These are phyloP conservation scores for Borealophlyctis nickersoniae DNA, from an alignment of 192 early-diverging fungal species.

Conservation along the genomic window DNA sequence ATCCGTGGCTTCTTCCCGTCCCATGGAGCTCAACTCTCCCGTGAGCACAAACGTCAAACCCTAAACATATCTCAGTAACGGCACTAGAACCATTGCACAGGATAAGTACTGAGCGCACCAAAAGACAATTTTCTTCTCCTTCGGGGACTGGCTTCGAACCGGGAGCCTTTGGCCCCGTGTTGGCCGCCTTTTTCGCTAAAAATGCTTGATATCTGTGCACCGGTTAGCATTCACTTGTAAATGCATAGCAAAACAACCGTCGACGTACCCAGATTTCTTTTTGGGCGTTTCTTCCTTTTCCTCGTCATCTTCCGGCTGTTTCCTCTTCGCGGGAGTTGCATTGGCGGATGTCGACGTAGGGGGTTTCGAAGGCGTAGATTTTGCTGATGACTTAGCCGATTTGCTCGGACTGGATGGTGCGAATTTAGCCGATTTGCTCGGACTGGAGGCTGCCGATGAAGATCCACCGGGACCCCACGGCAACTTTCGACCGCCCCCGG, in stretches of 20 bases:
- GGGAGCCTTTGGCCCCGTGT: slow-evolving; percentile 48
- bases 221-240: too few species aligned
- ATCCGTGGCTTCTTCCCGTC: slow-evolving; percentile 73
- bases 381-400: too few species aligned
- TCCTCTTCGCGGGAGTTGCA: slow-evolving; percentile 10
- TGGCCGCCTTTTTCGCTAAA: too few species aligned
- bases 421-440: too few species aligned
- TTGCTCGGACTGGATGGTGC: too few species aligned
- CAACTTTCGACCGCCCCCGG: too few species aligned
- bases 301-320: slow-evolving; percentile 5
- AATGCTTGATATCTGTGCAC: slow-evolving; percentile 4
- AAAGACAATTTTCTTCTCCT: slow-evolving; percentile 71
- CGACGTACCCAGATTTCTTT: slow-evolving; percentile 9
- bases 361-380: too few species aligned
- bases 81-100: too few species aligned
- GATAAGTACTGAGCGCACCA: too few species aligned
- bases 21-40: slow-evolving; percentile 77
- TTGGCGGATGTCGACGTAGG: too few species aligned
- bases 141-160: slow-evolving; percentile 70
- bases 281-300: slow-evolving; percentile 5
- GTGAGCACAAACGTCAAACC: slow-evolving; percentile 91
- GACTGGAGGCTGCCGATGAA: too few species aligned
- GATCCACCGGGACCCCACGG: too few species aligned
- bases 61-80: slow-evolving; percentile 13
- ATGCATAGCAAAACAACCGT: background rate